Conservation (phyloP, 192 early-diverging fungal species). For the Coemansia sp. region DNA sequence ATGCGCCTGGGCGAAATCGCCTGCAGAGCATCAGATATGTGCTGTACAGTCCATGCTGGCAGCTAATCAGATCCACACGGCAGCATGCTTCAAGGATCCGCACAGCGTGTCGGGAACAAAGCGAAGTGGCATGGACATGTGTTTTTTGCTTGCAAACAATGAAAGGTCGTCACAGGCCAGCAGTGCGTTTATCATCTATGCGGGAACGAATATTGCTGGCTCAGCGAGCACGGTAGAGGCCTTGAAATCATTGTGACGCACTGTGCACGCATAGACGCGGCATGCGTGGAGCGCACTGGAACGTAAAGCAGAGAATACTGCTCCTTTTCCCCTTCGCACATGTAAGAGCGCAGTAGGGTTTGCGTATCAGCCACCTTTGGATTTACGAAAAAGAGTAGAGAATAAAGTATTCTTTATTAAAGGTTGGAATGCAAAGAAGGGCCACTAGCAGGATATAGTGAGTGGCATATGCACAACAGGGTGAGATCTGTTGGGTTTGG, state of each 20-base stretch:
- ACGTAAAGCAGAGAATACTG: too few relatives aligned
- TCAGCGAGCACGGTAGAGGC: too few relatives aligned
- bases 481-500: too few relatives aligned
- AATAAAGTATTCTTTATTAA: neutral
- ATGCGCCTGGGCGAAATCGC: too few relatives aligned
- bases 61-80: conserved; percentile 16
- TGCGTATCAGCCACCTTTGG: neutral
- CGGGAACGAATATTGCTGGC: too few relatives aligned
- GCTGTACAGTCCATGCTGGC: neutral
- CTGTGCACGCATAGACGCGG: too few relatives aligned
- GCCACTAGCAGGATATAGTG: too few relatives aligned
- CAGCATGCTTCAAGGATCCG: conserved; percentile 10
- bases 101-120: neutral
- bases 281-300: too few relatives aligned
- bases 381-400: neutral
- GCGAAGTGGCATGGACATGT: neutral
- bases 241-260: too few relatives aligned
- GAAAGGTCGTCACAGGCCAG: neutral
- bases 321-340: too few relatives aligned
- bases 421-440: neutral
- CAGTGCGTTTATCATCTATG: neutral
- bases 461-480: too few relatives aligned
- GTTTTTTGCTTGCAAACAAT: neutral
- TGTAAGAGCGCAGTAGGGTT: neutral
- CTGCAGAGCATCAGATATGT: too few relatives aligned